Evolutionary conservation across 139 green algal species (phyloP).

Genomic region (Nannochloris sp.): DNA sequence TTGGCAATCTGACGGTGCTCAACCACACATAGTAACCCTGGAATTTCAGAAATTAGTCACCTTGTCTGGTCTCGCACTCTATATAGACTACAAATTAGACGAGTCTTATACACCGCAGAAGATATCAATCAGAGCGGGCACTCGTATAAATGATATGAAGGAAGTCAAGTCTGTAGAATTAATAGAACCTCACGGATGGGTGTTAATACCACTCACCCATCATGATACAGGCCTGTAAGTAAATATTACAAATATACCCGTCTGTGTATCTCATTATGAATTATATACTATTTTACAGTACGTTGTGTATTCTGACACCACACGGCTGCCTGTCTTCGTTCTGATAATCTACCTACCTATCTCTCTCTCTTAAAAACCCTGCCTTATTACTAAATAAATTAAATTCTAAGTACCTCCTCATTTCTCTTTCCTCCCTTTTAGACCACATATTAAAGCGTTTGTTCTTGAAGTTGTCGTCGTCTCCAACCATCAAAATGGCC

Average conservation of each 20-base stretch:
- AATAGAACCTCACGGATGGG: slow-evolving; percentile 83
- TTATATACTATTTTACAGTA: too few relatives aligned
- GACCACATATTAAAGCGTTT: slow-evolving; percentile 23
- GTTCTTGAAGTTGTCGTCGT: slow-evolving; percentile 61
- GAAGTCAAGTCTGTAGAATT: slow-evolving; percentile 74
- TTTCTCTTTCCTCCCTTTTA: not conserved
- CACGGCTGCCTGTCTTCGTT: too few relatives aligned
- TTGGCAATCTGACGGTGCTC: slow-evolving; percentile 88
- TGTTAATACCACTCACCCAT: slow-evolving; percentile 50
- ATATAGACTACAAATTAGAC: slow-evolving; percentile 86
- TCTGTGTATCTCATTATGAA: too few relatives aligned
- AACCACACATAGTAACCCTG: slow-evolving; percentile 91
- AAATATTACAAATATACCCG: not conserved
- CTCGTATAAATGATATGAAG: slow-evolving; percentile 67
- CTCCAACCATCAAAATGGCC: slow-evolving; percentile 95
- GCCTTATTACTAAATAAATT: not conserved
- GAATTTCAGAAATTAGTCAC: slow-evolving; percentile 75
- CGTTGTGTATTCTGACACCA: too few relatives aligned
- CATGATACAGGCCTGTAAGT: slow-evolving; percentile 3
- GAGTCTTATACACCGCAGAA: slow-evolving; percentile 94
- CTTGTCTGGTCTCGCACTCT: slow-evolving; percentile 71
- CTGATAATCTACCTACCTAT: too few relatives aligned
- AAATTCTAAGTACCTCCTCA: too few relatives aligned
- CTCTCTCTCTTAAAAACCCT: too few relatives aligned
- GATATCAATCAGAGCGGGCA: slow-evolving; percentile 77